phyloP scores from a whole-genome alignment of 129 eudicot genomes.

The Ambrosia trifida region DNA sequence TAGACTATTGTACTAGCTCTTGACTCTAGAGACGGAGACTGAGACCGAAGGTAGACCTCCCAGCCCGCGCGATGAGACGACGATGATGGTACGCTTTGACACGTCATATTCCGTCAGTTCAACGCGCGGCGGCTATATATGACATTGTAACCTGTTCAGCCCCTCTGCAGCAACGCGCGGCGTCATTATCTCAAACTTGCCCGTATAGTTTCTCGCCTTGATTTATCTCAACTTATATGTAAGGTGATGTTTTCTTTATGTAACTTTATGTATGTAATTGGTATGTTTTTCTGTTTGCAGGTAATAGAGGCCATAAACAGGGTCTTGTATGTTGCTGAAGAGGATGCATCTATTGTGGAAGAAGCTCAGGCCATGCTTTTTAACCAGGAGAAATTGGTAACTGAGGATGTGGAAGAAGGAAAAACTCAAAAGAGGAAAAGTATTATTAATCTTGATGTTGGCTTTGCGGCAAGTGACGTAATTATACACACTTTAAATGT shows the following conservation, averaged over 20 bases:
- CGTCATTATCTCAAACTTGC: constrained; percentile 63
- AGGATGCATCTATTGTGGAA: constrained; percentile 72
- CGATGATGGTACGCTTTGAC: too few relatives aligned
- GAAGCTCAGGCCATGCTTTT: constrained; percentile 76
- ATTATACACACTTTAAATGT: too few relatives aligned
- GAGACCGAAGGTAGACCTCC: too few relatives aligned
- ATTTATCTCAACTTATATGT: background rate
- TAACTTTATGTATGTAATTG: background rate
- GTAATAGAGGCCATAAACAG: constrained; percentile 65
- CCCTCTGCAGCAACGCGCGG: too few relatives aligned
- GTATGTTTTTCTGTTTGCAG: constrained; percentile 33
- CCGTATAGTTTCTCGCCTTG: constrained; percentile 38
- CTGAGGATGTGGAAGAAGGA: constrained; percentile 41
- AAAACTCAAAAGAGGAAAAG: constrained; percentile 71
- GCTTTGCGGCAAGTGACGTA: constrained; percentile 65
- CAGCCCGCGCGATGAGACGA: too few relatives aligned
- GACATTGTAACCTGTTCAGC: too few relatives aligned
- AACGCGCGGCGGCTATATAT: too few relatives aligned
- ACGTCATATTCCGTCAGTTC: too few relatives aligned
- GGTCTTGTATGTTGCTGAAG: constrained; percentile 82
- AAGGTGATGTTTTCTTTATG: too few relatives aligned
- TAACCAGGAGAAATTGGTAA: constrained; percentile 44
- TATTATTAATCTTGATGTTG: constrained; percentile 66
- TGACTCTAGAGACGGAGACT: too few relatives aligned
- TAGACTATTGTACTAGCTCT: too few relatives aligned